A percentile compares a stretch with the other conserved stretches of the same genome.
Conservation (phyloP, 2,329 filamentous ascomycete species). For the Fusarium avenaceum region DNA sequence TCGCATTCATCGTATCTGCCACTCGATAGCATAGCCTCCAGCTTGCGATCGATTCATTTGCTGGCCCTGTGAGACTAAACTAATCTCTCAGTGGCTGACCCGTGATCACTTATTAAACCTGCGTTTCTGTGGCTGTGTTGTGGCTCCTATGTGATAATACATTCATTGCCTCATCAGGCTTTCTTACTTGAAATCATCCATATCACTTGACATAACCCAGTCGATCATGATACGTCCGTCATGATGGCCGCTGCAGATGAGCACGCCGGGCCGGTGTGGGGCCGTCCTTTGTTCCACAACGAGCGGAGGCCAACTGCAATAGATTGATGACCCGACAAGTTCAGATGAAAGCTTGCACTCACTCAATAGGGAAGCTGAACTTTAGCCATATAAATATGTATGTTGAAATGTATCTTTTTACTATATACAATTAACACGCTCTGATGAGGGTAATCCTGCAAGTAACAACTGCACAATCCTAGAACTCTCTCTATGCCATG, state of each 20-base stretch:
- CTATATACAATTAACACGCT: too few relatives aligned
- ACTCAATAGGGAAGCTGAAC: too few relatives aligned
- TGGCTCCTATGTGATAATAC: slow-evolving; percentile 15
- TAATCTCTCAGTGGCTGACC: not conserved
- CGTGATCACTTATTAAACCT: not conserved
- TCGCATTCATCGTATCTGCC: slow-evolving; percentile 44
- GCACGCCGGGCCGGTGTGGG: slow-evolving; percentile 8
- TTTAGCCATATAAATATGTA: too few relatives aligned
- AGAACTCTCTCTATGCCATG: too few relatives aligned
- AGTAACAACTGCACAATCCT: too few relatives aligned
- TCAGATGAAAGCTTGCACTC: too few relatives aligned
- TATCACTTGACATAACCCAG: not conserved
- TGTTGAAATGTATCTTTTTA: too few relatives aligned
- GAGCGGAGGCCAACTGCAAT: not conserved
- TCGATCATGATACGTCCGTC: not conserved
- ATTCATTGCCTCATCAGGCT: slow-evolving; percentile 7
- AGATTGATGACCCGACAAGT: too few relatives aligned
- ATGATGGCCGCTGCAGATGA: not conserved
- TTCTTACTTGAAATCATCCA: not conserved
- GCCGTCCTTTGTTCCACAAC: not conserved
- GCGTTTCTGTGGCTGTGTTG: slow-evolving; percentile 27
- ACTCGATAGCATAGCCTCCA: slow-evolving; percentile 2
- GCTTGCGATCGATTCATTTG: slow-evolving; percentile 4
- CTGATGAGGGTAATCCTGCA: too few relatives aligned
- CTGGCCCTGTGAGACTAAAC: slow-evolving; percentile 4